Percentiles rank a stretch among this genome's conserved stretches.
Evolutionary conservation across 257 asterid species (phyloP).

Genomic region (Solanum bukasovii): DNA sequence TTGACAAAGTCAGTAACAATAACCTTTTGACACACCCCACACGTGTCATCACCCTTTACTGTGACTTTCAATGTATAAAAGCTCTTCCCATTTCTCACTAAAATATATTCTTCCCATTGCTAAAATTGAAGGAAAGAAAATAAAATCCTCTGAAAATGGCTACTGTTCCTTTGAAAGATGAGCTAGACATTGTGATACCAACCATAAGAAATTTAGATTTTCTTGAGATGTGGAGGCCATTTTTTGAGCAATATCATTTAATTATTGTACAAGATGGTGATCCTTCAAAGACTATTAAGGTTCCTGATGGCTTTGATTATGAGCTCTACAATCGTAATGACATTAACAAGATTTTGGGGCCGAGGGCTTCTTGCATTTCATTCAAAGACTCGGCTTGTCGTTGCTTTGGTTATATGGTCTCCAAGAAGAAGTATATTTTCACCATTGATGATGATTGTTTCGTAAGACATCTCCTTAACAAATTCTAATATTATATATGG

Average conservation of each 20-base stretch:
- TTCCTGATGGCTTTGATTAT: slow-evolving; percentile 73
- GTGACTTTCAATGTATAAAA: neutral
- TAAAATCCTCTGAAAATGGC: slow-evolving; percentile 22
- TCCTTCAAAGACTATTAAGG: slow-evolving; percentile 65
- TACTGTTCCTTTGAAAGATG: slow-evolving; percentile 49
- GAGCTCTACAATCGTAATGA: slow-evolving; percentile 80
- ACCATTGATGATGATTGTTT: slow-evolving; percentile 96
- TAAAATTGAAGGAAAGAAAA: neutral
- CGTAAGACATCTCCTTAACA: slow-evolving; percentile 19
- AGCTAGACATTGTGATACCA: slow-evolving; percentile 84
- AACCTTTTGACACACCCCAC: slow-evolving; percentile 1
- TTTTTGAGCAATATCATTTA: slow-evolving; percentile 66
- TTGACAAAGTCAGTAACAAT: slow-evolving; percentile 44
- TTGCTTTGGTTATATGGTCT: slow-evolving; percentile 88
- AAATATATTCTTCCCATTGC: neutral
- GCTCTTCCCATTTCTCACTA: neutral
- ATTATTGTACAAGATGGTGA: slow-evolving; percentile 95
- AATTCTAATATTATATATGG: neutral
- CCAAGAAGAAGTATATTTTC: slow-evolving; percentile 91
- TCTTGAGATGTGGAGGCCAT: slow-evolving; percentile 93
- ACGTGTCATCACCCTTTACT: slow-evolving; percentile 10
- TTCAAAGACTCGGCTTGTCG: slow-evolving; percentile 96
- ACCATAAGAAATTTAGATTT: slow-evolving; percentile 84
- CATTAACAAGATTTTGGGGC: slow-evolving; percentile 71
- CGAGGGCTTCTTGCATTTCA: slow-evolving; percentile 73